Evolutionary conservation across 2,329 filamentous ascomycete species (phyloP), one percentile per base, ranked within the genome.

Genomic region (Cercospora berteroae): DNA sequence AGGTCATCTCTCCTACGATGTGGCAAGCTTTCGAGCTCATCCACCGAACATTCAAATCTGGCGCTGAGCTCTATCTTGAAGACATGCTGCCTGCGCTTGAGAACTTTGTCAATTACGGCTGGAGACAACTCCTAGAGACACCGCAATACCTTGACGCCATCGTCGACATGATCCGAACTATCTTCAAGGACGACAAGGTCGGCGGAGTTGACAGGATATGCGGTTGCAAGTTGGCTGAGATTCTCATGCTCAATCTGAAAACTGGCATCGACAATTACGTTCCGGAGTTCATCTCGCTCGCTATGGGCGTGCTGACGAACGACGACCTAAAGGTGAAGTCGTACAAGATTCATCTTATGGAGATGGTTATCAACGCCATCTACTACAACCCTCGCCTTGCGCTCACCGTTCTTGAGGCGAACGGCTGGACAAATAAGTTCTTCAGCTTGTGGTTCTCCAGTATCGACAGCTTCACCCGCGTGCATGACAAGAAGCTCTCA

Each of bases 11-110:
- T 1, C 88, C 90, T 9, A 96, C 92, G 50, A 99, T 99, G 95
- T 99, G 95, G 95, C 90, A 94, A 80, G 94, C 95, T 2, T 99
- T 99, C 78, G 94, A 97, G 81, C 86, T 98, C 55, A 96, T 99
- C 70, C 94, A 98, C 81, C 88, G 92, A 72, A 97, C 94, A 0
- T 99, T 99, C 85, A 98, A 98, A 82, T 91, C 93, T 67, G 95
- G 95, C 48, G 95, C 94, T 39, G 94, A 99, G 83, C 87, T 98
- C 56, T 99, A 99, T 78, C 88, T 99, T 13, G 95, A 99, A 81
- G 95, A 99, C 75, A 99, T 99, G 95, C 89, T 99, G 16, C 95
- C 95, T 5, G 95, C 95, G 0, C 86, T 99, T 27, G 95, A 99
- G 82, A 99, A 99, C 83, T 98, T 96, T 79, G 93, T 99, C 63